Conservation (phyloP, 805 yeast species). For the Priceomyces haplophilus region DNA sequence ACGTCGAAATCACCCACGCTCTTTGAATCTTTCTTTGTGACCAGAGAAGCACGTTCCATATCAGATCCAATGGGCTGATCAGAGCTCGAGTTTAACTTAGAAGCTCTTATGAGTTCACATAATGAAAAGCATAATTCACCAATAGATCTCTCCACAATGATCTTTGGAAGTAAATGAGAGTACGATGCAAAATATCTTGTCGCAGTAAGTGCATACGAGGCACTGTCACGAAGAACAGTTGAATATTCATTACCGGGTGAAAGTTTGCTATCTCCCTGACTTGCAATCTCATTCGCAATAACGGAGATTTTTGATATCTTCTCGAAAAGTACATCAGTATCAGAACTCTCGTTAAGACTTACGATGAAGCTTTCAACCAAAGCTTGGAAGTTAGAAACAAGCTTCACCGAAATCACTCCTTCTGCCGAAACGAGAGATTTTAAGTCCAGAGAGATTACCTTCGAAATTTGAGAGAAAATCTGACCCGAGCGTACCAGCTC, state of each 20-base stretch:
- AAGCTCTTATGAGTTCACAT: constrained; percentile 57
- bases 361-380: constrained; percentile 45
- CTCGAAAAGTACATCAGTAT: constrained; percentile 46
- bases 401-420: constrained; percentile 48
- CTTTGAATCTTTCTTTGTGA: not conserved
- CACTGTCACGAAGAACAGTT: constrained; percentile 56
- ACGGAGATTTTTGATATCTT: constrained; percentile 50
- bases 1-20: constrained; percentile 40
- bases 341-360: constrained; percentile 26
- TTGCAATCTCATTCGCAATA: constrained; percentile 40
- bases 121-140: constrained; percentile 68
- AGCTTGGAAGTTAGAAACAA: constrained; percentile 46
- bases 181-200: constrained; percentile 71
- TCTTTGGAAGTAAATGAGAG: constrained; percentile 60
- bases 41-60: constrained; percentile 3
- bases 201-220: constrained; percentile 72
- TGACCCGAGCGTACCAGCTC: constrained; percentile 45
- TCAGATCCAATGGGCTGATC: constrained; percentile 5
- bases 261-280: constrained; percentile 24
- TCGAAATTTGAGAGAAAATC: constrained; percentile 18
- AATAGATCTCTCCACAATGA: constrained; percentile 71
- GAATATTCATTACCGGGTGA: constrained; percentile 38
- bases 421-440: constrained; percentile 25
- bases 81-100: constrained; percentile 38
- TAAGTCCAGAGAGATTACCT: constrained; percentile 19